These are phyloP conservation scores for Talaromyces nanjingensis DNA, from an alignment of 495 filamentous ascomycete species.

Conservation along the genomic window DNA sequence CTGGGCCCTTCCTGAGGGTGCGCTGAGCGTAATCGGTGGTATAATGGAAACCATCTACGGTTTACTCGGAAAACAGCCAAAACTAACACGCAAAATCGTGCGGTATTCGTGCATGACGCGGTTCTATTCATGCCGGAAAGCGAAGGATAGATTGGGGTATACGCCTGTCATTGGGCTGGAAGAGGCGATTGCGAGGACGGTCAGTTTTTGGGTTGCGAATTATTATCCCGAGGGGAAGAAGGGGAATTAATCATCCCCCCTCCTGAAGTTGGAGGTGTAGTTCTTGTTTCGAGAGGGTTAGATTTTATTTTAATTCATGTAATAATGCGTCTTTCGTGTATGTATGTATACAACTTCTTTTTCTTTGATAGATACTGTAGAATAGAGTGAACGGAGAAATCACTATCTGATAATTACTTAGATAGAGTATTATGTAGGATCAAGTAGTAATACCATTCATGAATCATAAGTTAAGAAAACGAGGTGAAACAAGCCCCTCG, in stretches of 20 bases:
- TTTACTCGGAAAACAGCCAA: slow-evolving; percentile 64
- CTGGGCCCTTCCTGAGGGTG: slow-evolving; percentile 57
- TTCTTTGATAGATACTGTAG: neutral
- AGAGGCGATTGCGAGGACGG: slow-evolving; percentile 65
- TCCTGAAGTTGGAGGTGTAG: too few relatives aligned
- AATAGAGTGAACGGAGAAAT: neutral
- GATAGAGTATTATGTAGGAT: neutral
- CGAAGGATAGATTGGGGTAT: slow-evolving; percentile 71
- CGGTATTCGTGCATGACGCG: slow-evolving; percentile 74
- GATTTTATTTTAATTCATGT: neutral
- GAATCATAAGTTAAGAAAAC: neutral
- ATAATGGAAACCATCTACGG: slow-evolving; percentile 62
- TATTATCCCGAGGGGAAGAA: slow-evolving; percentile 36
- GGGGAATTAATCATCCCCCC: slow-evolving; percentile 22
- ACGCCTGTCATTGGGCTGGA: slow-evolving; percentile 62
- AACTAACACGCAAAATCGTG: slow-evolving; percentile 66
- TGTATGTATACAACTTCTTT: neutral
- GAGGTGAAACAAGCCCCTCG: neutral
- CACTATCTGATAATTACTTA: neutral
- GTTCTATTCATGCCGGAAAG: slow-evolving; percentile 83
- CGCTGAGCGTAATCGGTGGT: slow-evolving; percentile 59
- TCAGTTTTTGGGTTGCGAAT: slow-evolving; percentile 56
- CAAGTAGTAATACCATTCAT: neutral
- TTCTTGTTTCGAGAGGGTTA: neutral
- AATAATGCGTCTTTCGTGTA: neutral